These are phyloP conservation scores for Diversispora epigaea DNA, from an alignment of 192 early-diverging fungal species.

Conservation along the genomic window DNA sequence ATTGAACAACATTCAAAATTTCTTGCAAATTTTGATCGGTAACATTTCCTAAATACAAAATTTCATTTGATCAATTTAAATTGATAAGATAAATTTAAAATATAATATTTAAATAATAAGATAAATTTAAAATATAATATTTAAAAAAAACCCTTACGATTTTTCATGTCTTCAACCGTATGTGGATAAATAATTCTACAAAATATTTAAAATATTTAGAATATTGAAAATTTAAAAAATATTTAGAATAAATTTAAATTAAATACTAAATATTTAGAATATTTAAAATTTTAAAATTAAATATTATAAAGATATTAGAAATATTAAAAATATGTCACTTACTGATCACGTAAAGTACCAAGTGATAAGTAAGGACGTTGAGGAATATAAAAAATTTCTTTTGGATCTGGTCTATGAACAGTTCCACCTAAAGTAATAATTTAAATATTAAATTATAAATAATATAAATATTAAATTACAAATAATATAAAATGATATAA, in stretches of 20 bases:
- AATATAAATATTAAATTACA: too few relatives aligned
- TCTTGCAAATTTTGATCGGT: constrained; percentile 78
- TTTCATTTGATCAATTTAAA: neutral
- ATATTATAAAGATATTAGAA: too few relatives aligned
- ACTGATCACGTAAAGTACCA: constrained; percentile 93
- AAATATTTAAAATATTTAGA: constrained; percentile 27
- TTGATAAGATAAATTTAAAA: neutral
- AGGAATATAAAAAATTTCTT: constrained; percentile 96
- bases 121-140: too few relatives aligned
- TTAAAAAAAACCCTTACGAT: constrained; percentile 34
- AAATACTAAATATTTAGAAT: neutral
- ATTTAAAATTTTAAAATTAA: neutral
- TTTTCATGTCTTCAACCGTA: constrained; percentile 75
- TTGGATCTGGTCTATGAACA: constrained; percentile 69
- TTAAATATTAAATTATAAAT: neutral
- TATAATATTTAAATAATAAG: neutral
- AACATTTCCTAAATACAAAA: constrained; percentile 44
- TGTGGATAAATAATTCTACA: constrained; percentile 92
- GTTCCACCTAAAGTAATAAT: constrained; percentile 54
- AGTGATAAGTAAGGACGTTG: constrained; percentile 96
- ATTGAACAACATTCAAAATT: constrained; percentile 82
- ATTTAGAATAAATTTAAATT: neutral
- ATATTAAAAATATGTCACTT: constrained; percentile 30
- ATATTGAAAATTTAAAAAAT: neutral
- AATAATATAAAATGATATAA: neutral